A percentile compares a stretch with the other conserved stretches of the same genome.
These are phyloP conservation scores for Russula foetens DNA, from an alignment of 768 basidiomycete species.

Conservation along the genomic window DNA sequence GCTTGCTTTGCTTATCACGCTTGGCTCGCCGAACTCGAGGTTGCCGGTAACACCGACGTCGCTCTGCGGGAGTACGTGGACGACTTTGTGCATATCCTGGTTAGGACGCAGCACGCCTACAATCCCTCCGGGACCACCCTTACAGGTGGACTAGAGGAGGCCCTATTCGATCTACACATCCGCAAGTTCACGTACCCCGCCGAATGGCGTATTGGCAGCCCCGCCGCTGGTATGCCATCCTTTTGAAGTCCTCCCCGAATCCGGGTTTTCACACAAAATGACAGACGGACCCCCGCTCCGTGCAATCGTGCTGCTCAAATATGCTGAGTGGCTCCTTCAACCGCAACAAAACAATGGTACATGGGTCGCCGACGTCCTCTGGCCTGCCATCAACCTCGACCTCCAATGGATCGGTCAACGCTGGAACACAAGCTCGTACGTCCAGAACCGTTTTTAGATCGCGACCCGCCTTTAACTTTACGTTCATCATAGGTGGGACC, in stretches of 20 bases:
- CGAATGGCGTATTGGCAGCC: neutral
- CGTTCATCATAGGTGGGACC: neutral
- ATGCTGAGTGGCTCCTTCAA: neutral
- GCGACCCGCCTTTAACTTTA: neutral
- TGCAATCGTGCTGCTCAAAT: neutral
- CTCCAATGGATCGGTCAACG: neutral
- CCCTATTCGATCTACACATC: conserved; percentile 4
- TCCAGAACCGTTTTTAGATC: neutral
- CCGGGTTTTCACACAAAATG: neutral
- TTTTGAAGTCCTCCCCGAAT: neutral
- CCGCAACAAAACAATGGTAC: neutral
- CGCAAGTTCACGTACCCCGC: neutral
- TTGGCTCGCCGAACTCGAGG: conserved; percentile 3
- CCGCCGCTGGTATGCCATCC: conserved; percentile 3
- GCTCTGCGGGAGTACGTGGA: conserved; percentile 5
- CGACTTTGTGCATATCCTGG: neutral
- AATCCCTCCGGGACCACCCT: neutral
- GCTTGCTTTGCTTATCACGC: neutral
- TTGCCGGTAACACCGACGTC: neutral
- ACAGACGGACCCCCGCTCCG: conserved; percentile 13
- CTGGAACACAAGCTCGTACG: neutral
- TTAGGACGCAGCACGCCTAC: conserved; percentile 8
- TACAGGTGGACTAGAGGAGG: conserved; percentile 7
- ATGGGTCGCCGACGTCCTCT: neutral
- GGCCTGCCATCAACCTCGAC: neutral